Conservation (phyloP, 805 yeast genomes). For the Candida tibetensis region DNA sequence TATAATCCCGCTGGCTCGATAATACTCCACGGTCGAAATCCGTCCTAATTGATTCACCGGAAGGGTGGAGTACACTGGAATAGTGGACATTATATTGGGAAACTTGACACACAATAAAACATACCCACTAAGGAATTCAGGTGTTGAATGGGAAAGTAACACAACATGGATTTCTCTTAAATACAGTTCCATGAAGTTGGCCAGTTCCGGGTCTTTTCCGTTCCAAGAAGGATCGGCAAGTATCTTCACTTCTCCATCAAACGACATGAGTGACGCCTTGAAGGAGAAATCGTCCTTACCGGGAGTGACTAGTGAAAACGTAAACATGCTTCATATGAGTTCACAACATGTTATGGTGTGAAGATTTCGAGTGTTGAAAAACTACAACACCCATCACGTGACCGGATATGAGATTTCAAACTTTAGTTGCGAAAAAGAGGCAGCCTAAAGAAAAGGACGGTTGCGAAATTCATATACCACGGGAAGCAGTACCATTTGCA, state of each 20-base stretch:
- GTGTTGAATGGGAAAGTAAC: constrained; percentile 82
- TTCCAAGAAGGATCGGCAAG: constrained; percentile 79
- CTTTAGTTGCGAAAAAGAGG: too few species aligned
- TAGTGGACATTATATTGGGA: constrained; percentile 52
- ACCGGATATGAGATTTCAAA: too few species aligned
- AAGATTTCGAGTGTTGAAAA: not conserved
- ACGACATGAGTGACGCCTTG: constrained; percentile 51
- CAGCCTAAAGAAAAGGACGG: too few species aligned
- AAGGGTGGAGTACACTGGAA: constrained; percentile 83
- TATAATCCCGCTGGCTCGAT: constrained; percentile 65
- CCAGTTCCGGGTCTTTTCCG: constrained; percentile 40
- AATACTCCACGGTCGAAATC: constrained; percentile 78
- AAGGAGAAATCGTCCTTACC: constrained; percentile 25
- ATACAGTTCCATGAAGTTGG: constrained; percentile 32
- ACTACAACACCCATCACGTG: not conserved
- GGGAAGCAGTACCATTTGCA: too few species aligned
- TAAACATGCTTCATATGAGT: constrained; percentile 29
- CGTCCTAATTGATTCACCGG: constrained; percentile 88
- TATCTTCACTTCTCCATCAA: constrained; percentile 53
- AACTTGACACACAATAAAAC: constrained; percentile 59
- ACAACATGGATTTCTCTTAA: constrained; percentile 57
- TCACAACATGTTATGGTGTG: too few species aligned
- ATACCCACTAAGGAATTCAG: constrained; percentile 77
- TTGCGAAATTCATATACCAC: too few species aligned
- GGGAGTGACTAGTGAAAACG: constrained; percentile 34